Base-by-base conservation (phyloP, 2,329 filamentous ascomycete species). In the Ophiostoma himal-ulmi region DNA sequence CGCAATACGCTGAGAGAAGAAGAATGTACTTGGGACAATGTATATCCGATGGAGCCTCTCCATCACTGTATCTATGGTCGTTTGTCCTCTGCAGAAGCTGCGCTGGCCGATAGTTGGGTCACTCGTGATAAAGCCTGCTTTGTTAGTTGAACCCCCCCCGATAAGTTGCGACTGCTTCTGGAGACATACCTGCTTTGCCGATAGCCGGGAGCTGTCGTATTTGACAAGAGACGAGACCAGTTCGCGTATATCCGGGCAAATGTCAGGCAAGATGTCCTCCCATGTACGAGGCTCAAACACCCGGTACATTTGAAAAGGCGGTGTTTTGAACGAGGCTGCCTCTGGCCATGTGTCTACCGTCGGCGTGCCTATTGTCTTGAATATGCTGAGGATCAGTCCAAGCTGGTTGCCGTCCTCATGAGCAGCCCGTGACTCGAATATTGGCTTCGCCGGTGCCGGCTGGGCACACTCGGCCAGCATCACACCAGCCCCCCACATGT, bases 241-340 rank as follows among this genome's bases (percentile, higher is more conserved):
- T 73, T 91, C 85, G 71, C 86, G 83, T 37, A 88, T 90, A 17
- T 81, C 80, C 0, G 82, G 78, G 37, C 87, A 84, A 0, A 88
- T 84, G 5, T 82, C 83, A 0, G 87, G 87, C 60, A 98, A 80
- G 22, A 97, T 82, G 1, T 86, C 84, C 1, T 87, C 82, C 93
- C 94, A 97, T 0, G 82, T 73, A 73, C 85, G 85, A 0, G 82
- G 79, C 4, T 88, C 85, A 77, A 96, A 97, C 17, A 88, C 82
- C 57, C 88, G 86, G 80, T 97, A 99, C 78, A 93, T 96, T 17
- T 94, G 91, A 85, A 96, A 99, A 22, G 97, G 95, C 0, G 91
- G 91, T 1, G 88, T 87, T 71, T 79, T 83, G 76, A 96, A 90
- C 0, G 77, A 76, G 13, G 80, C 80, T 5, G 92, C 91, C 79